Percentiles rank a stretch among this genome's conserved stretches.
Evolutionary conservation across 371 early-diverging fungal species (phyloP).

Genomic region (Enterocytospora artemiae): DNA sequence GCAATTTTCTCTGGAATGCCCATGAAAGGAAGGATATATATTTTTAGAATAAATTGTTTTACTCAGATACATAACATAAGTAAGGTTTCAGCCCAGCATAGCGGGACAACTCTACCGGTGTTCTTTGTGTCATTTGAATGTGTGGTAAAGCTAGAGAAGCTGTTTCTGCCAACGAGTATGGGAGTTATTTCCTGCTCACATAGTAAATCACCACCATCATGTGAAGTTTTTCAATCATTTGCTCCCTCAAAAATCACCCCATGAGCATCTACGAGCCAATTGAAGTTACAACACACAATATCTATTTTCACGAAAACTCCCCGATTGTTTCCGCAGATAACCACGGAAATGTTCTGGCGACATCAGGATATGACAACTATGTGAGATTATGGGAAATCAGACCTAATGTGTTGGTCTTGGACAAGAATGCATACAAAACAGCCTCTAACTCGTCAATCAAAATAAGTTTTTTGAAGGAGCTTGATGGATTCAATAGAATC

Average conservation of each 20-base stretch:
- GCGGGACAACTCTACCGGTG: too few species aligned
- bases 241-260: too few species aligned
- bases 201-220: too few species aligned
- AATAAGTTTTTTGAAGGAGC: conserved; percentile 37
- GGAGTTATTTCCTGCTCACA: too few species aligned
- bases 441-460: conserved; percentile 31
- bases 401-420: not conserved
- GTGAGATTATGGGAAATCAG: conserved; percentile 53
- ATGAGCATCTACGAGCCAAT: too few species aligned
- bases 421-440: conserved; percentile 36
- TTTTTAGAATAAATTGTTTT: not conserved
- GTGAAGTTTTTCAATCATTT: too few species aligned
- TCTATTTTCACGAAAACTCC: conserved; percentile 56
- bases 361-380: conserved; percentile 52
- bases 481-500: conserved; percentile 39
- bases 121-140: too few species aligned
- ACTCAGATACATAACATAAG: not conserved
- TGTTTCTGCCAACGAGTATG: too few species aligned
- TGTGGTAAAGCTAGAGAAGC: too few species aligned
- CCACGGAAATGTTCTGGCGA: conserved; percentile 40
- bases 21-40: conserved; percentile 40
- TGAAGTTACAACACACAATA: conserved; percentile 53
- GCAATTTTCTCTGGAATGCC: conserved; percentile 55
- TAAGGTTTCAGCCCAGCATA: too few species aligned
- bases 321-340: conserved; percentile 49